These are phyloP conservation scores for Lepiota subincarnata DNA, from an alignment of 768 basidiomycete genomes.

Conservation along the genomic window DNA sequence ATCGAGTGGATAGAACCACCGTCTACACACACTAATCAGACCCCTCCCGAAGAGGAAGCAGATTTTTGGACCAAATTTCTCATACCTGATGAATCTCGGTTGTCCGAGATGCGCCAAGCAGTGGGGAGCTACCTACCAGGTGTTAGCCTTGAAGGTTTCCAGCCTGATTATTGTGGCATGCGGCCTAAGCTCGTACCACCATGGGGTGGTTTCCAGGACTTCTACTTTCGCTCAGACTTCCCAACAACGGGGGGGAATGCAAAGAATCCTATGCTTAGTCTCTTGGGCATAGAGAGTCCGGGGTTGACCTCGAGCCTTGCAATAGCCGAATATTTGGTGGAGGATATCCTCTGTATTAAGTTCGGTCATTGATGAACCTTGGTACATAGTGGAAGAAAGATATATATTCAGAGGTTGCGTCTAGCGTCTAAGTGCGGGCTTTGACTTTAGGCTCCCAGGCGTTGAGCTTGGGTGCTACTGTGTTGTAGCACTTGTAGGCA, in stretches of 20 bases:
- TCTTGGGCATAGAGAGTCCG: constrained; percentile 90
- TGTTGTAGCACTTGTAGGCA: constrained; percentile 87
- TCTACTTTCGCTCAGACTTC: constrained; percentile 66
- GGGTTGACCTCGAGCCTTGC: constrained; percentile 86
- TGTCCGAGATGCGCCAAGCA: constrained; percentile 63
- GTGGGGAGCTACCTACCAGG: constrained; percentile 73
- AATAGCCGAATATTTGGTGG: constrained; percentile 79
- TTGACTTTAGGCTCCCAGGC: constrained; percentile 79
- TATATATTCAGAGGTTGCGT: neutral
- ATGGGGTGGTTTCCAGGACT: constrained; percentile 78
- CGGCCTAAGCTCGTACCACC: constrained; percentile 84
- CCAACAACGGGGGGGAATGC: constrained; percentile 30
- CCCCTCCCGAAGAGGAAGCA: constrained; percentile 36
- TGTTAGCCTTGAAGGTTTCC: constrained; percentile 54
- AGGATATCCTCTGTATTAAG: constrained; percentile 40
- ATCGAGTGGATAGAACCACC: constrained; percentile 79
- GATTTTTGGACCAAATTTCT: constrained; percentile 79
- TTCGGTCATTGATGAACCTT: constrained; percentile 15
- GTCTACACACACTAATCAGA: constrained; percentile 20
- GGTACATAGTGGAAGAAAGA: neutral
- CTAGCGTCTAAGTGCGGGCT: constrained; percentile 35
- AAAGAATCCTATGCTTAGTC: constrained; percentile 62
- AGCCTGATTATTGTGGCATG: constrained; percentile 81
- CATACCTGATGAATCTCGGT: constrained; percentile 54
- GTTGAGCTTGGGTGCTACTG: constrained; percentile 73